A percentile compares a stretch with the other conserved stretches of the same genome.
Conservation (phyloP, 768 basidiomycete genomes). For the Tephrocybe sp. region DNA sequence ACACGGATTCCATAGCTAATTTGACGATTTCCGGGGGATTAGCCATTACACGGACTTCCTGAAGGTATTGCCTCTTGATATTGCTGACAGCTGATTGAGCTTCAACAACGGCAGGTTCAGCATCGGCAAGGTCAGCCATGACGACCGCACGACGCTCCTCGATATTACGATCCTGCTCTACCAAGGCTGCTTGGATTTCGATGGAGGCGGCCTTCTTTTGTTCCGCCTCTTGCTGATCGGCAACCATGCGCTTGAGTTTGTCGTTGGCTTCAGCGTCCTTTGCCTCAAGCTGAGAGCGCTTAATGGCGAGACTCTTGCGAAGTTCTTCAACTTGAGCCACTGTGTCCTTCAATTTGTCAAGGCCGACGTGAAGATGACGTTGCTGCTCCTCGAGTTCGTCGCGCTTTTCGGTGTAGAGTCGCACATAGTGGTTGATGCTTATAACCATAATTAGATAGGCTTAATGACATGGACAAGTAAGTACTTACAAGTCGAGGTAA, state of each 20-base stretch:
- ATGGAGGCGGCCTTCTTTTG: slow-evolving; percentile 97
- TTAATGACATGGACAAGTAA: slow-evolving; percentile 6
- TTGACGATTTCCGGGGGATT: slow-evolving; percentile 99
- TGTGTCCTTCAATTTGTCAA: slow-evolving; percentile 94
- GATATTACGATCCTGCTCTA: slow-evolving; percentile 88
- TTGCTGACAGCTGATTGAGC: slow-evolving; percentile 96
- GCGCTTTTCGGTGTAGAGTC: slow-evolving; percentile 92
- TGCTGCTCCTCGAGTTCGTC: slow-evolving; percentile 99
- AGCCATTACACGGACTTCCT: slow-evolving; percentile 97
- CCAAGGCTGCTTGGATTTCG: slow-evolving; percentile 91
- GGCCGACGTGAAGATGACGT: slow-evolving; percentile 95
- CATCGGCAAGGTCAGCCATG: slow-evolving; percentile 94
- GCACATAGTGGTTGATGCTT: slow-evolving; percentile 97
- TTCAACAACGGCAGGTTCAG: slow-evolving; percentile 95
- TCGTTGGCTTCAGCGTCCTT: slow-evolving; percentile 97
- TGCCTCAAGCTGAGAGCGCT: slow-evolving; percentile 87
- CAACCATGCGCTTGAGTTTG: slow-evolving; percentile 96
- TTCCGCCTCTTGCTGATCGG: slow-evolving; percentile 98
- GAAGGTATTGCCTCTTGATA: slow-evolving; percentile 93
- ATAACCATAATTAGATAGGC: slow-evolving; percentile 11
- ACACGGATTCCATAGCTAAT: slow-evolving; percentile 97
- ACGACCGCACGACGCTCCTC: slow-evolving; percentile 86
- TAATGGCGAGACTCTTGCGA: slow-evolving; percentile 91
- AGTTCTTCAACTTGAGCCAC: slow-evolving; percentile 97
- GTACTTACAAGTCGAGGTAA: slow-evolving; percentile 94